These are phyloP conservation scores for Xylaria sp. DNA, from an alignment of 2,329 filamentous ascomycete species.

Conservation along the genomic window DNA sequence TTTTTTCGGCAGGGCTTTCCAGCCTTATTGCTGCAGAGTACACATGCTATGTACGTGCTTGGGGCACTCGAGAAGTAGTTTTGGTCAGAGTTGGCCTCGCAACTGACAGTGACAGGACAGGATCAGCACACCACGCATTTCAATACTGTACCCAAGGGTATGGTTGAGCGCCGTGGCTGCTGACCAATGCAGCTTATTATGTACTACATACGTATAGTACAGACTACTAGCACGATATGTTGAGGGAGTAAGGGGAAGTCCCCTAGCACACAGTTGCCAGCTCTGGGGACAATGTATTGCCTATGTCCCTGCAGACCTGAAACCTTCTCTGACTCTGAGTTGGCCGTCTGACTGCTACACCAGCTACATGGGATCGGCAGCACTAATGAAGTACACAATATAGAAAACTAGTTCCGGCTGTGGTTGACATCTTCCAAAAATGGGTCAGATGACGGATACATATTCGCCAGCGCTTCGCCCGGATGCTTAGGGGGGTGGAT, in stretches of 20 bases:
- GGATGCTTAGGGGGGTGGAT: background rate
- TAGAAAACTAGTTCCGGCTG: background rate
- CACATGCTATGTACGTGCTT: too few species aligned
- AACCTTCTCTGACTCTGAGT: background rate
- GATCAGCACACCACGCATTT: constrained; percentile 5
- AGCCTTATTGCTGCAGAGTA: constrained; percentile 21
- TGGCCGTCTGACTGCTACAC: background rate
- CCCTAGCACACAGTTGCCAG: background rate
- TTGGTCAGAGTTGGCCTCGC: constrained; percentile 1
- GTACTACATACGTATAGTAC: too few species aligned
- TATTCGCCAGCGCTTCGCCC: background rate
- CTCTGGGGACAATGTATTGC: background rate
- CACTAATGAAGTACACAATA: background rate
- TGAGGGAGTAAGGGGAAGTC: background rate
- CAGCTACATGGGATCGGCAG: background rate
- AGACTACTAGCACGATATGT: too few species aligned
- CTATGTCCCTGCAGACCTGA: background rate
- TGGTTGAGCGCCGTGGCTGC: constrained; percentile 23
- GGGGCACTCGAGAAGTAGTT: too few species aligned
- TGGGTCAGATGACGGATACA: background rate
- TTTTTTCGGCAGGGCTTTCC: background rate
- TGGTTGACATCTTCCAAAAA: background rate
- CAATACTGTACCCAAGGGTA: constrained; percentile 13
- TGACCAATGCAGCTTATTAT: constrained; percentile 18
- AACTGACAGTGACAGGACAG: constrained; percentile 14